Evolutionary conservation across 2,329 filamentous ascomycete genomes (phyloP), one percentile per base, ranked within the genome.

Genomic region (Sporothrix inflata): DNA sequence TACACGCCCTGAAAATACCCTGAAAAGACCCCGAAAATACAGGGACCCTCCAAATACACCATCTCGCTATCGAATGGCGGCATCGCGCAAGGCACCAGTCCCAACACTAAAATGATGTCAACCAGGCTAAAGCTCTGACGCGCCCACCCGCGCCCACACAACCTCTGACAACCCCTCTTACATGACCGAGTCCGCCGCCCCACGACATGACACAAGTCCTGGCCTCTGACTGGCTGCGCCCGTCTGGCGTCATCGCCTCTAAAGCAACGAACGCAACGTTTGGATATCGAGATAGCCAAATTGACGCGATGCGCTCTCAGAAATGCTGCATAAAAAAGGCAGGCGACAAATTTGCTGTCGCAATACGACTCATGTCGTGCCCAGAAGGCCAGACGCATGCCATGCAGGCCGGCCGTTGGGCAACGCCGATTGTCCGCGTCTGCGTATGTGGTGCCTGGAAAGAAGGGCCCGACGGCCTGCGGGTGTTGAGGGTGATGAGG

Each of bases 71-170:
- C 12, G 40, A 65, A 67, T 67, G 42, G 24, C 63, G 45, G 21
- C 63, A 67, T 67, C 42, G 16, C 63, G 63, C 42, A 67, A 67
- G 27, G 63, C 45, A 21, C 40, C 63, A 34, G 42, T 30, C 19
- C 42, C 24, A 11, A 11, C 63, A 47, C 63, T 67, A 67, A 67
- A 67, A 67, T 67, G 63, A 34, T 49, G 63, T 67, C 63, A 67
- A 34, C 42, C 14, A 30, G 42, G 16, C 63, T 67, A 67, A 24
- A 34, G 8, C 57, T 24, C n/a, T n/a, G n/a, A n/a, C n/a, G n/a
- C n/a, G n/a, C n/a, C n/a, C n/a, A n/a, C 11, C 12, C 57, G 16
- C 30, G 30, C 30, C 30, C 30, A 34, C 30, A 34, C 30, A 6
- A 34, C 30, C 6, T 6, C 14, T 16, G 19, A 24, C 19, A 42